Base-by-base conservation (phyloP, 352 stramenopile genomes). In the Phytophthora cryptogea region DNA sequence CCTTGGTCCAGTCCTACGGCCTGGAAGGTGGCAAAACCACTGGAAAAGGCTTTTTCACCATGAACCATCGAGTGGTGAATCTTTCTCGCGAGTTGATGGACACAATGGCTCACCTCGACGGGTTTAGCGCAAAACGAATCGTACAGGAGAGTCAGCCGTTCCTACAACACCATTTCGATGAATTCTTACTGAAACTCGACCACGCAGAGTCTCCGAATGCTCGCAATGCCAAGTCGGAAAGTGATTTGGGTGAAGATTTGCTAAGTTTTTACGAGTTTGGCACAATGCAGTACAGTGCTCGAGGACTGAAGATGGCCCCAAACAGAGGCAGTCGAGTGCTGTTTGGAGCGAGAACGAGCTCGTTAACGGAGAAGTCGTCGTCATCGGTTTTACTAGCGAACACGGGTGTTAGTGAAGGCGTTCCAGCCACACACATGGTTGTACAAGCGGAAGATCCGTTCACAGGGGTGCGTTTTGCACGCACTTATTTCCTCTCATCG, bases 261-360 rank as follows among this genome's bases (percentile, higher is more conserved):
- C 33, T 90, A 27, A 91, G 78, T 35, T 88, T 90, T 39, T 93
- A 89, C 42, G 84, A 91, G 49, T 93, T 93, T 59, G 84, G 84
- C 8, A 89, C 82, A 37, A 89, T 86, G 56, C 82, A 90, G 30
- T 74, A 82, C 54, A 64, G 74, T 0, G 43, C 75, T 4, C 67
- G 76, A 9, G 80, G 77, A 0, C 47, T 93, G 3, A 16, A 47
- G 20, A 48, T 54, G 9, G 23, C 48, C 1, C 53, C 59, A 0
- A 62, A 55, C 9, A 72, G 82, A 49, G 84, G 84, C 8, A 77
- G 74, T 35, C 76, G 76, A 27, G 76, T 91, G 41, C 66, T 91
- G 1, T 91, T 81, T 60, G 84, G 84, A 7, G 69, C 54, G n/a
- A 68, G 82, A 35, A 87, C 84, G 0, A 54, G 63, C 3, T 50